Conservation (phyloP, 192 early-diverging fungal species). For the Dispira simplex region DNA sequence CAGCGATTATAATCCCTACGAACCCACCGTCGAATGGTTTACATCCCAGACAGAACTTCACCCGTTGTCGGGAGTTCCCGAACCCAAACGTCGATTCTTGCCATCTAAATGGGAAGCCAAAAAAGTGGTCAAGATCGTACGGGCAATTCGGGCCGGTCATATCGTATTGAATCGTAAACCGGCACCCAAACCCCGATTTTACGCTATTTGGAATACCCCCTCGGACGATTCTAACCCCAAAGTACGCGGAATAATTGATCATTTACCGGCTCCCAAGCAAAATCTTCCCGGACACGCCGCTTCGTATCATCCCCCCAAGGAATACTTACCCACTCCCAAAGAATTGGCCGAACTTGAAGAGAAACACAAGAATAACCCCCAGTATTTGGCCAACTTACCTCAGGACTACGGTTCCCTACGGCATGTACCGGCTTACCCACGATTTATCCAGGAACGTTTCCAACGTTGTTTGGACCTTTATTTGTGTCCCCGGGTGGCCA, state of each 20-base stretch:
- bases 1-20: slow-evolving; percentile 75
- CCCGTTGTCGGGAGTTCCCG: slow-evolving; percentile 81
- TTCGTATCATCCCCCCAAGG: slow-evolving; percentile 93
- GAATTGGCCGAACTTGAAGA: slow-evolving; percentile 69
- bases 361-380: slow-evolving; percentile 44
- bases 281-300: slow-evolving; percentile 79
- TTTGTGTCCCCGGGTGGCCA: slow-evolving; percentile 77
- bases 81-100: slow-evolving; percentile 88
- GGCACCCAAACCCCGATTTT: slow-evolving; percentile 45
- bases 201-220: slow-evolving; percentile 74
- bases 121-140: slow-evolving; percentile 94
- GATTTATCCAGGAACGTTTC: slow-evolving; percentile 91
- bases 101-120: slow-evolving; percentile 92
- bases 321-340: slow-evolving; percentile 75
- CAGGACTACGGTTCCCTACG: slow-evolving; percentile 52
- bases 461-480: slow-evolving; percentile 95
- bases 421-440: slow-evolving; percentile 69
- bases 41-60: slow-evolving; percentile 62
- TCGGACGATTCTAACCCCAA: slow-evolving; percentile 32
- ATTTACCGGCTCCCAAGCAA: slow-evolving; percentile 84
- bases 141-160: slow-evolving; percentile 78
- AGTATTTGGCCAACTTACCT: slow-evolving; percentile 24
- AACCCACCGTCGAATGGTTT: slow-evolving; percentile 92
- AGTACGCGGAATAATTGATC: slow-evolving; percentile 26
- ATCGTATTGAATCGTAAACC: slow-evolving; percentile 49